A percentile compares a stretch with the other conserved stretches of the same genome.
Conservation (phyloP, 805 yeast species). For the Geotrichum ghanense region DNA sequence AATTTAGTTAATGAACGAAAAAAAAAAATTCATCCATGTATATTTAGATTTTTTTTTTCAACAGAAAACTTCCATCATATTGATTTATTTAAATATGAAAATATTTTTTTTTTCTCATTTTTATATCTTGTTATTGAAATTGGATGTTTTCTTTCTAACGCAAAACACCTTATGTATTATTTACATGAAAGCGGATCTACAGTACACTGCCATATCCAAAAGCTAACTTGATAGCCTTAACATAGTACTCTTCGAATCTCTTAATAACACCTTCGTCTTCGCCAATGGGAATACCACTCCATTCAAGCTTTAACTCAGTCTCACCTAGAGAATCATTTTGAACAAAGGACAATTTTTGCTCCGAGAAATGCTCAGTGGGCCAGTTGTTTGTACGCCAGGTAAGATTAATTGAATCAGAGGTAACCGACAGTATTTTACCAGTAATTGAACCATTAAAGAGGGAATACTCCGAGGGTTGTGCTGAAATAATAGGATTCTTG, state of each 20-base stretch:
- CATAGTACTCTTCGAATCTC: slow-evolving; percentile 83
- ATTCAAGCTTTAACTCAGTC: slow-evolving; percentile 65
- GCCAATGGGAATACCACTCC: slow-evolving; percentile 89
- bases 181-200: no score
- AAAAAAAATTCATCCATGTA: no score
- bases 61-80: no score
- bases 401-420: slow-evolving; percentile 51
- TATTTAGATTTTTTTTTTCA: no score
- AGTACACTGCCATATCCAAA: slow-evolving; percentile 95
- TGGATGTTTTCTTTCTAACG: no score
- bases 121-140: no score
- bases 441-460: slow-evolving; percentile 81
- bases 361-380: slow-evolving; percentile 76
- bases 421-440: slow-evolving; percentile 55
- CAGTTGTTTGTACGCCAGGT: slow-evolving; percentile 84
- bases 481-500: slow-evolving; percentile 40
- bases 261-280: slow-evolving; percentile 79
- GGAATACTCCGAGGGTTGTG: slow-evolving; percentile 44
- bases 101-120: no score
- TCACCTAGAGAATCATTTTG: slow-evolving; percentile 63
- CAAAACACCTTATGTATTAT: no score
- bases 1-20: no score
- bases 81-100: no score
- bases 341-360: slow-evolving; percentile 50
- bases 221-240: slow-evolving; percentile 77